Evolutionary conservation across 768 basidiomycete species (phyloP), one percentile per base, ranked within the genome.

Genomic region (Kwoniella pini): DNA sequence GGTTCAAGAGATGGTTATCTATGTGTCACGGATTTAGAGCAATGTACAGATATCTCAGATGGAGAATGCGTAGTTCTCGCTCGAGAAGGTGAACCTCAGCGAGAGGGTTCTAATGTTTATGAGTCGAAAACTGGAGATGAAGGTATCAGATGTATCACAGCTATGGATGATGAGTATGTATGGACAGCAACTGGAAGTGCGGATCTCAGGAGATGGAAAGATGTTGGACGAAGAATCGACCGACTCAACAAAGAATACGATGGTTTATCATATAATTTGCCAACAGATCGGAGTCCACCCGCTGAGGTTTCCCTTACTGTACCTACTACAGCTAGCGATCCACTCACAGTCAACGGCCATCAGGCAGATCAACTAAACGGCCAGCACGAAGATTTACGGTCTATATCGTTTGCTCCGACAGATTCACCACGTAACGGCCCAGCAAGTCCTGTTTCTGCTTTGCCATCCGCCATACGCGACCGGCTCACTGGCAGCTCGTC

Each of bases 151-250:
- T 87, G 86, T 72, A 86, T 97, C 45, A 84, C 87, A 21, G 87
- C 84, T 1, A 85, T 90, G 81, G 90, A 93, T 68, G 90, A 96
- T 70, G 83, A 84, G 53, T 82, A 88, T 33, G 82, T 97, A 3
- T 98, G 94, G 94, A 91, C 93, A 0, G 91, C 93, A 0, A 87
- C 88, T 1, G 88, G 90, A 6, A 85, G 83, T 43, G 91, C 91
- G 6, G 88, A 83, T 53, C 83, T 97, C 69, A 87, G 83, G 70
- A 83, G 92, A 22, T 98, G 93, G 94, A 82, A 81, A 40, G 81
- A 82, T 59, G 85, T 90, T 0, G 77, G 77, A 7, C 46, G 72
- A 26, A 62, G 70, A 28, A 62, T 69, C 36, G 54, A 70, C 40
- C 40, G 77, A 17, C 17, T 64, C 42, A 65, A 64, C 3, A 33